Conservation (phyloP, 2,329 filamentous ascomycete species). For the Apiospora marii region DNA sequence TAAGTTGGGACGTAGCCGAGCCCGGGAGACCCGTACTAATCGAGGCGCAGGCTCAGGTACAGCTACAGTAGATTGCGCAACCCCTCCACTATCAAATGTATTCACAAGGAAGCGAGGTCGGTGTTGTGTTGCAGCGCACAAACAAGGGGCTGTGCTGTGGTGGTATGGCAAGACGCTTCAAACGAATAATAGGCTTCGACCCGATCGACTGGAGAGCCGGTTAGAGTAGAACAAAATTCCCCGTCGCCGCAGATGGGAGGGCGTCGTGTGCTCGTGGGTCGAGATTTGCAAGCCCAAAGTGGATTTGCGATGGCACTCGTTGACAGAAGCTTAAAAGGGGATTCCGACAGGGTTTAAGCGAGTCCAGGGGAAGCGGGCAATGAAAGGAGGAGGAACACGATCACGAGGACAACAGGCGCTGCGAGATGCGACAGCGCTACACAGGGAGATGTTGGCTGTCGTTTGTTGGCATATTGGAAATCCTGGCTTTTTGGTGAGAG, state of each 20-base stretch:
- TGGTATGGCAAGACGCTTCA: not conserved
- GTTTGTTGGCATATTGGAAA: constrained; percentile 12
- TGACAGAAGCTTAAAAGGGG: constrained; percentile 12
- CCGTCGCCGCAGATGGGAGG: constrained; percentile 16
- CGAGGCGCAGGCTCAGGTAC: constrained; percentile 18
- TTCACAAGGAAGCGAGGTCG: not conserved
- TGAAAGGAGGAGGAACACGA: not conserved
- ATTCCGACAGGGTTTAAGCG: not conserved
- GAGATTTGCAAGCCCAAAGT: constrained; percentile 4
- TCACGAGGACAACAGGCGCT: constrained; percentile 9
- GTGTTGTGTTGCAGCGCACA: not conserved
- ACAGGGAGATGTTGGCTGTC: not conserved
- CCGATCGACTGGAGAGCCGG: not conserved
- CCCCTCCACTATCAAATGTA: constrained; percentile 6
- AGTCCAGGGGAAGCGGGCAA: not conserved
- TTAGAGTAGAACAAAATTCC: not conserved
- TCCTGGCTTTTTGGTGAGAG: constrained; percentile 21
- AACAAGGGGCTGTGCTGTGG: not conserved
- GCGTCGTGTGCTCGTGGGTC: constrained; percentile 21
- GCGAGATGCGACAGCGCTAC: constrained; percentile 3
- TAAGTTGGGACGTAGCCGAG: constrained; percentile 4
- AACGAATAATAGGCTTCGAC: not conserved
- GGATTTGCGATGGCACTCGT: not conserved
- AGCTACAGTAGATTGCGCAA: not conserved
- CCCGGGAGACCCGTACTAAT: constrained; percentile 21